These are phyloP conservation scores for Rubroshorea leprosula DNA, from an alignment of 345 rosid species.

Conservation along the genomic window DNA sequence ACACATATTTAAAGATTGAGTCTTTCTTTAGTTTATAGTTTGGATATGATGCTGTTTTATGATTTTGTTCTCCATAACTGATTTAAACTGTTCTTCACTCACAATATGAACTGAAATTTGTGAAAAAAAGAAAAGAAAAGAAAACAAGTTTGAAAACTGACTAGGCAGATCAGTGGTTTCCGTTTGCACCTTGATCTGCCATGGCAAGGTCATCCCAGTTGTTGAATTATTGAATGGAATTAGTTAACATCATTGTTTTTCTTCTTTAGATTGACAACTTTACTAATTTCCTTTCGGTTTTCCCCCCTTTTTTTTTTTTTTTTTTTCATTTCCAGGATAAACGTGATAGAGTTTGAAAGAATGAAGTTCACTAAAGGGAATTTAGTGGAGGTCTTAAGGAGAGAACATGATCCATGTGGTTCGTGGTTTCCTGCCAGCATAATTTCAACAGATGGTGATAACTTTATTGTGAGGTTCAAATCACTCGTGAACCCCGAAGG, in stretches of 20 bases:
- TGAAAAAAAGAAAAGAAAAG: too few relatives aligned
- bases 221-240: background rate
- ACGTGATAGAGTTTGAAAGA: background rate
- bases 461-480: conserved; percentile 25
- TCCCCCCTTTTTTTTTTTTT: background rate
- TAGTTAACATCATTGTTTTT: background rate
- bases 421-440: conserved; percentile 37
- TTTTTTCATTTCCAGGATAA: conserved; percentile 15
- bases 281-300: background rate
- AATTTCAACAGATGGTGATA: conserved; percentile 22
- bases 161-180: too few relatives aligned
- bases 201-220: background rate
- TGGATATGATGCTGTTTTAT: conserved; percentile 11
- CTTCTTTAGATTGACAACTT: too few relatives aligned
- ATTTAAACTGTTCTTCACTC: too few relatives aligned
- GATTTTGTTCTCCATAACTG: background rate
- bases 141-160: too few relatives aligned
- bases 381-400: conserved; percentile 30
- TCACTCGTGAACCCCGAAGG: conserved; percentile 12
- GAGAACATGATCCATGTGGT: conserved; percentile 26
- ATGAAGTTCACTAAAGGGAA: conserved; percentile 30
- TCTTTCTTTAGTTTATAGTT: background rate
- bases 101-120: background rate
- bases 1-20: background rate
- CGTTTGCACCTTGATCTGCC: conserved; percentile 20